Conservation (phyloP, 129 eudicot species). For the Saussurea involucrata region DNA sequence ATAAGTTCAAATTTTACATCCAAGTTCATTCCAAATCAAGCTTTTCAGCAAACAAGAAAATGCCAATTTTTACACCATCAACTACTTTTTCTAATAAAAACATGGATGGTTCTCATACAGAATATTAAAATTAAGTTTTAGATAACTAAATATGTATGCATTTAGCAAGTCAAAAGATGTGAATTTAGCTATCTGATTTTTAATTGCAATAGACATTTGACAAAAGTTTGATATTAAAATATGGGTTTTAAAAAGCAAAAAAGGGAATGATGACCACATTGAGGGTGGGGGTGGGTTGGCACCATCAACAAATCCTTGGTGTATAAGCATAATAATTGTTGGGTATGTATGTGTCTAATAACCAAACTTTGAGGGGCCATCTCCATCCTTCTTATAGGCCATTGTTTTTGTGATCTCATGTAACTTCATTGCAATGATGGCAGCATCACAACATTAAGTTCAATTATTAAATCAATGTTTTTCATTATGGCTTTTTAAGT, state of each 20-base stretch:
- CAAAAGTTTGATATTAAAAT: not conserved
- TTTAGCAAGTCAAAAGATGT: no score
- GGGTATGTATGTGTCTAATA: constrained; percentile 20
- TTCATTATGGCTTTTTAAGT: constrained; percentile 16
- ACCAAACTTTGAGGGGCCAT: constrained; percentile 10
- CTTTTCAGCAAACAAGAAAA: no score
- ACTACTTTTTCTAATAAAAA: no score
- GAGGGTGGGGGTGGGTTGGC: constrained; percentile 24
- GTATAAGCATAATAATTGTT: constrained; percentile 17
- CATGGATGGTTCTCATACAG: no score
- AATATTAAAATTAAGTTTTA: no score
- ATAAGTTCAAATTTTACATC: not conserved
- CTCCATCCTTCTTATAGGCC: constrained; percentile 6
- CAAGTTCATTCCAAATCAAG: not conserved
- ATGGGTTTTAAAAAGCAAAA: not conserved
- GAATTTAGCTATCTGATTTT: no score
- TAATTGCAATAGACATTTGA: not conserved
- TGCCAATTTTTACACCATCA: no score
- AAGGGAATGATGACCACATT: constrained; percentile 9
- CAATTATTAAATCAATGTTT: constrained; percentile 30
- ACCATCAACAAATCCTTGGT: constrained; percentile 27
- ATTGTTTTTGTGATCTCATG: not conserved
- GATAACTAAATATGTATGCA: no score
- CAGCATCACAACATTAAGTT: constrained; percentile 10
- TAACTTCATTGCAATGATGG: constrained; percentile 6